Base-by-base conservation (phyloP, 2,329 filamentous ascomycete species). In the Paraphaeosphaeria minitans region DNA sequence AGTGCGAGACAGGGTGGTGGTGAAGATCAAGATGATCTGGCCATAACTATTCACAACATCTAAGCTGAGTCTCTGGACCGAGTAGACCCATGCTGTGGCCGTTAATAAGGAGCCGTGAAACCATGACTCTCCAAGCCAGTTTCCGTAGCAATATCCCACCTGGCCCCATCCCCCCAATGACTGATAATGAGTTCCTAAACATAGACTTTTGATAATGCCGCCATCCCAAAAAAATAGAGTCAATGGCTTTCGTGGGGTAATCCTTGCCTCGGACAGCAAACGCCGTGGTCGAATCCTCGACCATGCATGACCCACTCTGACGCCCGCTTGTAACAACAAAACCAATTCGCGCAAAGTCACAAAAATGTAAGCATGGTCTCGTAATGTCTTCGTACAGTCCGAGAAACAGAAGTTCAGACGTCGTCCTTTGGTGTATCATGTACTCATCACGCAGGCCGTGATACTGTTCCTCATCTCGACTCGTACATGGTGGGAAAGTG, bases 401-500 rank as follows among this genome's bases (percentile, higher is more conserved):
- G 24, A 53, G n/a, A 43, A 43, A 43, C 37, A 24, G 42, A 21
- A 53, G 3, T 31, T 43, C 37, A 14, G 29, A n/a, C n/a, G 19
- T 10, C 35, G 35, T 29, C 21, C 19, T 51, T 51, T 37, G 21
- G 33, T 39, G 21, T 29, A 51, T 51, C 41, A 51, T 39, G 33
- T 51, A 8, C 6, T 27, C 3, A 22, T 19, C 16, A 37, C 29
- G 16, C 37, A 37, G 22, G 12, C 4, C 29, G 6, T 51, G 21
- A 19, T n/a, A 14, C 19, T n/a, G 57, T 49, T 51, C 27, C 57
- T 74, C 65, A 77, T 71, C 75, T 69, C 57, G 77, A 73, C 60
- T 80, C 78, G 73, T 92, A 92, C 53, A 87, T 86, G 77, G 89
- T 91, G 12, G 93, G 93, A 70, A 97, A 97, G 65, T 94, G 91